phyloP scores from a whole-genome alignment of 179 eudicot genomes.

The Silene coronaria region DNA sequence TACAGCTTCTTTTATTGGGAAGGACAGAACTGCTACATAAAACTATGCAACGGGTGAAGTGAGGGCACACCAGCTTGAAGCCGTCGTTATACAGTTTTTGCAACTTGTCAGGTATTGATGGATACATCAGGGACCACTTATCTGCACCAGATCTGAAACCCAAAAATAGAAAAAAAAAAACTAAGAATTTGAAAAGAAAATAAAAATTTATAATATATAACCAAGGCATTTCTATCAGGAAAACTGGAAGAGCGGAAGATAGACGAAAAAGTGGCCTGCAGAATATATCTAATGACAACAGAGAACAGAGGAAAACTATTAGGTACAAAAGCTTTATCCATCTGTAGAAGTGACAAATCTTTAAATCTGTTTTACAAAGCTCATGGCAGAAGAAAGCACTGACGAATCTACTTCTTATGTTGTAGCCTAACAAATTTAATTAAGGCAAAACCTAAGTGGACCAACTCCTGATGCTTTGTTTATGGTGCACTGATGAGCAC shows the following conservation, averaged over 20 bases:
- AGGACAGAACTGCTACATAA: not conserved
- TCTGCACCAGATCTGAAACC: slow-evolving; percentile 62
- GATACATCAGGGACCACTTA: slow-evolving; percentile 93
- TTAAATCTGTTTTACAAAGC: not conserved
- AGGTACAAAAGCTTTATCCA: not conserved
- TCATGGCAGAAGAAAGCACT: not conserved
- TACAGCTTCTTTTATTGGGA: not conserved
- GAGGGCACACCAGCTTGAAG: slow-evolving; percentile 71
- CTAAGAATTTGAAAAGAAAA: not conserved
- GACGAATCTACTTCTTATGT: not conserved
- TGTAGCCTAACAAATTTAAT: not conserved
- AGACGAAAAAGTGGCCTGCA: not conserved
- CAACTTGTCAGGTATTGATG: slow-evolving; percentile 87
- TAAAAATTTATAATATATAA: not conserved
- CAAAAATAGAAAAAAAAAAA: not conserved
- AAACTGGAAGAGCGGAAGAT: not conserved
- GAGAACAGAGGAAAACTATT: not conserved
- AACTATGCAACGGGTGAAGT: not conserved
- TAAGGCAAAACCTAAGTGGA: not conserved
- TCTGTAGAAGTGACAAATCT: not conserved
- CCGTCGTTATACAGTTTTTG: slow-evolving; percentile 68
- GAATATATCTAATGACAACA: not conserved
- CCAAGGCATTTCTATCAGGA: not conserved
- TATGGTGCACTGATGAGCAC: not conserved
- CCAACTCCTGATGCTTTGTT: not conserved